Evolutionary conservation across 2,329 filamentous ascomycete genomes (phyloP).

Genomic region (Penicillium rolfsii): DNA sequence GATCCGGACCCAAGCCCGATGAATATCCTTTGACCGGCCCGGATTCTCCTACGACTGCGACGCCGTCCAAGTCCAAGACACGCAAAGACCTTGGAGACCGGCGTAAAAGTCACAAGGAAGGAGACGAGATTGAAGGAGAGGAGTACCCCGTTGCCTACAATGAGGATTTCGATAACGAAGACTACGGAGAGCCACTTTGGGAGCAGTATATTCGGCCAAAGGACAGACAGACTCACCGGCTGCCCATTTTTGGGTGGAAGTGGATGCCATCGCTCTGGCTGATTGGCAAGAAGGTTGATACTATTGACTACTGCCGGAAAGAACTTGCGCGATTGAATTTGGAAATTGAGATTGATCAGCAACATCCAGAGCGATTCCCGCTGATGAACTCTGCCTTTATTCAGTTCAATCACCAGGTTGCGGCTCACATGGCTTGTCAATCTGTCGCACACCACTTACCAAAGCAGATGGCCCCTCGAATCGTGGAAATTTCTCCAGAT

Average conservation of each 20-base stretch:
- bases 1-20: conserved; percentile 33
- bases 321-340: conserved; percentile 85
- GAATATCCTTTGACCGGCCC: conserved; percentile 44
- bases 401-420: conserved; percentile 97
- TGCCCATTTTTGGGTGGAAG: conserved; percentile 63
- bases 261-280: conserved; percentile 82
- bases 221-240: conserved; percentile 80
- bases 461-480: conserved; percentile 87
- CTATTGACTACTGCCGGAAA: conserved; percentile 86
- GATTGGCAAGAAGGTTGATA: conserved; percentile 88
- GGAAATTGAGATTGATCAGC: conserved; percentile 90
- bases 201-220: conserved; percentile 78
- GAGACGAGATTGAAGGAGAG: conserved; percentile 33
- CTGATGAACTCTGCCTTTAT: conserved; percentile 97
- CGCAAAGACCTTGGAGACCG: conserved; percentile 16
- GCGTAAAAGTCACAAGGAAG: conserved; percentile 29
- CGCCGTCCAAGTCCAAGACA: conserved; percentile 12
- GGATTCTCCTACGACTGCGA: conserved; percentile 29
- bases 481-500: conserved; percentile 89
- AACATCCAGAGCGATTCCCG: conserved; percentile 80
- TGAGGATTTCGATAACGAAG: conserved; percentile 63
- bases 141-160: conserved; percentile 68
- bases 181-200: conserved; percentile 72
- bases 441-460: conserved; percentile 87
- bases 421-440: conserved; percentile 97